Evolutionary conservation across 495 filamentous ascomycete species (phyloP).

Genomic region (Podospora tetraspora): DNA sequence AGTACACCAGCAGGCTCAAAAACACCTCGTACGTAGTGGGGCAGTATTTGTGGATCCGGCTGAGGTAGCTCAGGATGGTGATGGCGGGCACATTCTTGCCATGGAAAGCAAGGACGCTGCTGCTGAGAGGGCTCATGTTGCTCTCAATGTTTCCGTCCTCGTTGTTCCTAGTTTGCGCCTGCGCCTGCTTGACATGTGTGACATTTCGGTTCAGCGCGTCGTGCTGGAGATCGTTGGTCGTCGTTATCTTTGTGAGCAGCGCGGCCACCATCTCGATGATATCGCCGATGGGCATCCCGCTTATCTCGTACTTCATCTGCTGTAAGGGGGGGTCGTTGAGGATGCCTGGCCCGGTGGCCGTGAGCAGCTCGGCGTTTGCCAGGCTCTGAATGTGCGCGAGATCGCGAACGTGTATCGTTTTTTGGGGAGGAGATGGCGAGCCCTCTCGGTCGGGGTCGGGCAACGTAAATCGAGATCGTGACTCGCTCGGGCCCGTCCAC

Average conservation of each 20-base stretch:
- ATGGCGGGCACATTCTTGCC: slow-evolving; percentile 98
- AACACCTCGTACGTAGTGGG: slow-evolving; percentile 99
- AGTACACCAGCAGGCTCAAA: slow-evolving; percentile 90
- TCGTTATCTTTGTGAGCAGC: slow-evolving; percentile 96
- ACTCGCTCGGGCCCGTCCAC: slow-evolving; percentile 16
- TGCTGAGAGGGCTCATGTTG: slow-evolving; percentile 70
- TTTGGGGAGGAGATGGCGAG: slow-evolving; percentile 27
- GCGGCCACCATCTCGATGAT: slow-evolving; percentile 99
- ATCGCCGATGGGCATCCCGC: slow-evolving; percentile 92
- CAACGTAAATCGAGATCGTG: slow-evolving; percentile 13
- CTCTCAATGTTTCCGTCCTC: slow-evolving; percentile 55
- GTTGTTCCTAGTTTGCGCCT: slow-evolving; percentile 31
- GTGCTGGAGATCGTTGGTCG: slow-evolving; percentile 91
- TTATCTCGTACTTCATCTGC: slow-evolving; percentile 81
- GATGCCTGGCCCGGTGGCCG: slow-evolving; percentile 41
- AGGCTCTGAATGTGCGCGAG: slow-evolving; percentile 87
- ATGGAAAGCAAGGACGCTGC: slow-evolving; percentile 95
- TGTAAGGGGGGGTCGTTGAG: slow-evolving; percentile 46
- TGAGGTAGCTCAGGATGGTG: slow-evolving; percentile 92
- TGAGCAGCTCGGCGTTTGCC: slow-evolving; percentile 64
- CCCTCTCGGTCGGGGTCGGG: slow-evolving; percentile 10
- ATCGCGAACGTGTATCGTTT: slow-evolving; percentile 68
- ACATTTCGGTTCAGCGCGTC: slow-evolving; percentile 54
- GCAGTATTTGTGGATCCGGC: slow-evolving; percentile 97
- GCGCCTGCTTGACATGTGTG: slow-evolving; percentile 43